phyloP scores from a whole-genome alignment of 1,284 basidiomycete species.

The Moesziomyces antarcticus region DNA sequence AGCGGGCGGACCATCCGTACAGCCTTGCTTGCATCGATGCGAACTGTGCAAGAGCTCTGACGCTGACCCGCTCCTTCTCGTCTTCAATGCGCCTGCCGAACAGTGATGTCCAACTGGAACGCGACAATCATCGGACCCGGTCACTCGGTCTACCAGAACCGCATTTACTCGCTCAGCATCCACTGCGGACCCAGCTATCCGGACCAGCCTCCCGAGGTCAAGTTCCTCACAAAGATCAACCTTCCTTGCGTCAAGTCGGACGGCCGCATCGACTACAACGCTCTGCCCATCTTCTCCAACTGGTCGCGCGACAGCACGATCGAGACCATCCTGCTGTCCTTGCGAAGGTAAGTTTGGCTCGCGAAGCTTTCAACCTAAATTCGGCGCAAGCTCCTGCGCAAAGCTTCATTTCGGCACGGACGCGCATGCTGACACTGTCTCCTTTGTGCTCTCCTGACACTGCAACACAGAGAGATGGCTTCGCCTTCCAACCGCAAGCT shows the following conservation, averaged over 20 bases:
- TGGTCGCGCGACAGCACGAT: conserved; percentile 65
- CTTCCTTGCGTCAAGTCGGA: conserved; percentile 88
- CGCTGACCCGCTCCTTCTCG: background rate
- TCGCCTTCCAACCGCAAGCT: conserved; percentile 89
- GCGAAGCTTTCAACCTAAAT: conserved; percentile 3
- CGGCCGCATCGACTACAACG: conserved; percentile 72
- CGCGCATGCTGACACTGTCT: background rate
- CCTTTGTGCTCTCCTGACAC: conserved; percentile 8
- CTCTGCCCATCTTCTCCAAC: conserved; percentile 57
- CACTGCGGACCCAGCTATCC: conserved; percentile 86
- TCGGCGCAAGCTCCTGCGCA: background rate
- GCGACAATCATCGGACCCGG: conserved; percentile 98
- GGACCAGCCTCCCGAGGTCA: conserved; percentile 79
- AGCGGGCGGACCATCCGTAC: too few species aligned
- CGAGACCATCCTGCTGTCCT: conserved; percentile 63
- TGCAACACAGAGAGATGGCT: conserved; percentile 82
- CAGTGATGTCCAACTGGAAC: conserved; percentile 92
- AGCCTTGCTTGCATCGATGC: background rate
- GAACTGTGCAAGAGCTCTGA: background rate
- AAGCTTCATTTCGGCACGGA: conserved; percentile 1
- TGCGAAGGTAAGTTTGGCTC: conserved; percentile 58
- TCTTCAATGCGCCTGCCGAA: background rate
- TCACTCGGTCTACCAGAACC: conserved; percentile 92
- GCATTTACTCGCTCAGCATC: conserved; percentile 96
- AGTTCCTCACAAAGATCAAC: conserved; percentile 90